Percentiles rank a stretch among this genome's conserved stretches.
Conservation (phyloP, 2,329 filamentous ascomycete genomes). For the Torrubiella hemipterigena region DNA sequence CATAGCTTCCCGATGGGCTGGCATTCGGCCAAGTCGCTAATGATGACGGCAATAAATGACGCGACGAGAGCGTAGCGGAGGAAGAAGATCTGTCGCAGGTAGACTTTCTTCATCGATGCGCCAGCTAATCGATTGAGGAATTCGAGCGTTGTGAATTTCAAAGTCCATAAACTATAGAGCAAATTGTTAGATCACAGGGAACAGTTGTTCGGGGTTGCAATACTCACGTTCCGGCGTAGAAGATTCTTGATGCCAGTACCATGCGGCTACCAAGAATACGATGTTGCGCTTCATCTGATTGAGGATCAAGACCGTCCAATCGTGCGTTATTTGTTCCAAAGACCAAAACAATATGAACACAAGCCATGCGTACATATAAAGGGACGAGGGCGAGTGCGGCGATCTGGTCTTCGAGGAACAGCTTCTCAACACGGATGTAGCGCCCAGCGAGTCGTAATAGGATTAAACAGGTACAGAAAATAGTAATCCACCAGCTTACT, state of each 20-base stretch:
- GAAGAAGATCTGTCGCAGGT: conserved; percentile 54
- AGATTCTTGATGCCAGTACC: conserved; percentile 67
- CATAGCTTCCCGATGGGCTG: conserved; percentile 60
- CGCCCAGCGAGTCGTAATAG: conserved; percentile 63
- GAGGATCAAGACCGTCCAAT: conserved; percentile 33
- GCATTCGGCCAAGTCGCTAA: conserved; percentile 73
- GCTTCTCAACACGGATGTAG: conserved; percentile 67
- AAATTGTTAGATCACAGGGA: not conserved
- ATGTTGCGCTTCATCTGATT: conserved; percentile 42
- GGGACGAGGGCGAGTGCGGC: conserved; percentile 69
- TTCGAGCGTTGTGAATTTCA: conserved; percentile 79
- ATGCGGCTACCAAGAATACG: conserved; percentile 62
- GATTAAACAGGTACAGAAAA: conserved; percentile 70
- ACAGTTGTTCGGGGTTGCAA: not conserved
- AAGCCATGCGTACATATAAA: conserved; percentile 64
- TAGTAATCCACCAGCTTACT: conserved; percentile 86
- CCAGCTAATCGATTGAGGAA: conserved; percentile 77
- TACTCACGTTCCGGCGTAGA: conserved; percentile 74
- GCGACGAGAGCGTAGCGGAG: conserved; percentile 60
- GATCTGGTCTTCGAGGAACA: conserved; percentile 78
- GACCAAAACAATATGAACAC: conserved; percentile 71
- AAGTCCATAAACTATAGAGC: conserved; percentile 62
- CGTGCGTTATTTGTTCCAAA: conserved; percentile 82
- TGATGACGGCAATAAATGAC: conserved; percentile 66
- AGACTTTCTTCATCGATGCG: conserved; percentile 63